Evolutionary conservation across 768 basidiomycete genomes (phyloP), one percentile per base, ranked within the genome.

Genomic region (Artomyces pyxidatus): DNA sequence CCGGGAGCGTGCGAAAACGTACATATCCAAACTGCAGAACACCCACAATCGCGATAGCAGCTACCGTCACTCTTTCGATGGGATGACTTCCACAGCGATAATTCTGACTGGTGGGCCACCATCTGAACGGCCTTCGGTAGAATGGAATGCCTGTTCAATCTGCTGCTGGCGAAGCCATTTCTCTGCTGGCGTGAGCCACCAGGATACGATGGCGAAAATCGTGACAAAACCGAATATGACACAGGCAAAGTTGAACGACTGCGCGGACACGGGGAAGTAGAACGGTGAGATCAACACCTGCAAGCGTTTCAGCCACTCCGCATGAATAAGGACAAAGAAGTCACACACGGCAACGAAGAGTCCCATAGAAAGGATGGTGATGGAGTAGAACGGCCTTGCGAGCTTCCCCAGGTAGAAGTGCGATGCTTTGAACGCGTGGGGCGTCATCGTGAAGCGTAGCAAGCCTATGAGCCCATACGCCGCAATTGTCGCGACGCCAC

Each of bases 261-360:
- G 65, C 0, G 83, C 74, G 8, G 71, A 80, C 23, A 89, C 84
- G 1, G 92, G 92, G 71, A 88, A 94, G 64, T 71, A 78, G 72
- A 91, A 94, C 1, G 92, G 92, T 21, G 91, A 91, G 45, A 88
- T 71, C 71, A 85, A 79, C 53, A 85, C 81, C 87, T 88, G 52
- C 42, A 19, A 38, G 50, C n/a, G 9, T 28, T 32, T 28, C 38
- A 58, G 27, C 57, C 52, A 41, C 6, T 16, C 4, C 87, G 92
- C 62, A 72, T 78, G 72, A 88, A 93, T 0, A 89, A 89, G 17
- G 88, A 91, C 21, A 17, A 30, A 7, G 40, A 17, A 37, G 42
- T 43, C 87, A 71, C 83, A 78, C 53, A 85, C 82, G 21, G 83
- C 72, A 57, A 91, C 81, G 6, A 91, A 68, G 7, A 92, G 59